Conservation (phyloP, 1,284 basidiomycete species). For the Boletus sp. region DNA sequence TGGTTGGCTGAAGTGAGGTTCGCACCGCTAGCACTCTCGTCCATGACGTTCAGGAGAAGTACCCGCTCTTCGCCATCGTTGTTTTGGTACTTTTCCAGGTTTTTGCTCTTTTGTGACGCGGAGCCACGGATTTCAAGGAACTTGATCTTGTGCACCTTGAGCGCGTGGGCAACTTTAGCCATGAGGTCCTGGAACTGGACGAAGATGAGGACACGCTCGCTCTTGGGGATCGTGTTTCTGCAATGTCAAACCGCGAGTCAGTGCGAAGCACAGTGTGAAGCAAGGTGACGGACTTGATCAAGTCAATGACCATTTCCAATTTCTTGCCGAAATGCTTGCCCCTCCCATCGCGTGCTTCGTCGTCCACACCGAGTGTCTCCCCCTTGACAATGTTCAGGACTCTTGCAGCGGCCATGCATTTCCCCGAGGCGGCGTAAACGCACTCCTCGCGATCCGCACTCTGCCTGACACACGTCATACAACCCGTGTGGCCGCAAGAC, state of each 20-base stretch:
- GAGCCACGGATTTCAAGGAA: slow-evolving; percentile 83
- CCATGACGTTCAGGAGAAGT: slow-evolving; percentile 86
- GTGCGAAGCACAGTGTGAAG: not conserved
- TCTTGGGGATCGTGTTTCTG: slow-evolving; percentile 64
- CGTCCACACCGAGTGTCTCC: slow-evolving; percentile 79
- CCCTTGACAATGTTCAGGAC: slow-evolving; percentile 80
- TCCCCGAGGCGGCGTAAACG: slow-evolving; percentile 62
- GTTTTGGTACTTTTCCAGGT: slow-evolving; percentile 81
- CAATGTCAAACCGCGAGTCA: slow-evolving; percentile 7
- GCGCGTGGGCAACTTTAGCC: slow-evolving; percentile 83
- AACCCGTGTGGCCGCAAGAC: slow-evolving; percentile 87
- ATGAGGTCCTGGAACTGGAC: slow-evolving; percentile 93
- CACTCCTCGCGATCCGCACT: slow-evolving; percentile 80
- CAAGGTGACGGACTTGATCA: slow-evolving; percentile 65
- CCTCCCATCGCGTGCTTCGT: slow-evolving; percentile 62
- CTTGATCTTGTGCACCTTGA: slow-evolving; percentile 66
- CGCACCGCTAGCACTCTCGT: slow-evolving; percentile 89
- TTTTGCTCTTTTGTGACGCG: slow-evolving; percentile 73
- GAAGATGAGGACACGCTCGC: slow-evolving; percentile 86
- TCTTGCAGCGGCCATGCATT: slow-evolving; percentile 71
- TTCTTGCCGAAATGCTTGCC: slow-evolving; percentile 88
- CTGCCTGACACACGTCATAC: slow-evolving; percentile 64
- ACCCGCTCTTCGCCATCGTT: slow-evolving; percentile 71
- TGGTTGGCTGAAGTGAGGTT: slow-evolving; percentile 93
- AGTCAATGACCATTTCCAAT: slow-evolving; percentile 76